Evolutionary conservation across 768 basidiomycete genomes (phyloP), one percentile per base, ranked within the genome.

Genomic region (Gloeostereum incarnatum): DNA sequence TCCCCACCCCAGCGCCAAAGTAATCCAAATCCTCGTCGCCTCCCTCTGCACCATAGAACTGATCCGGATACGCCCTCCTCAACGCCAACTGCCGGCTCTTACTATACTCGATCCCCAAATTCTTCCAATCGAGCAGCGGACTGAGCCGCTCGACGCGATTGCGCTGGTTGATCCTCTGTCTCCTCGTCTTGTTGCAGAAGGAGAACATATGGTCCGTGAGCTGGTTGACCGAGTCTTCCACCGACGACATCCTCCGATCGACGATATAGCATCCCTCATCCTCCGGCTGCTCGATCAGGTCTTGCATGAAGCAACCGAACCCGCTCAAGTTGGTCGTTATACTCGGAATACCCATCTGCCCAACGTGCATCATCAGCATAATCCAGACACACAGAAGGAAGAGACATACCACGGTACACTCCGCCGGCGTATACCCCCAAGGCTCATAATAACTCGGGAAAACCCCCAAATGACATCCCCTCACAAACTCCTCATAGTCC

Each of bases 361-460:
- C 34, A 35, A 36, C 40, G 9, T 42, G 45, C 7, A 47, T 39
- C 37, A 36, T 9, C 30, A 35, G 9, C 27, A 16, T 19, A 33
- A 18, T 33, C 3, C 35, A 30, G 43, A 22, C 20, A 24, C 32
- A 14, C 8, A 22, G 29, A 22, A 20, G n/a, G 17, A 37, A 23
- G 16, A 24, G 20, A 66, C 82, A 47, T 61, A 85, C 83, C 25
- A 99, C 96, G n/a, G 96, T 98, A 57, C 96, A 98, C 57, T 98
- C 94, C 1, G 94, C 94, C 1, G 94, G 94, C 1, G 91, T 96
- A 55, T 96, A 96, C 0, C 89, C 89, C 89, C 89, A 91, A 3
- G 90, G 90, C 62, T 93, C 88, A 55, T 96, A 97, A 54, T 97
- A 98, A 47, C 84, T 89, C 2, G 96, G 94, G 74, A 99, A 99